These are phyloP conservation scores for Backusella circina DNA, from an alignment of 192 early-diverging fungal species.

Conservation along the genomic window DNA sequence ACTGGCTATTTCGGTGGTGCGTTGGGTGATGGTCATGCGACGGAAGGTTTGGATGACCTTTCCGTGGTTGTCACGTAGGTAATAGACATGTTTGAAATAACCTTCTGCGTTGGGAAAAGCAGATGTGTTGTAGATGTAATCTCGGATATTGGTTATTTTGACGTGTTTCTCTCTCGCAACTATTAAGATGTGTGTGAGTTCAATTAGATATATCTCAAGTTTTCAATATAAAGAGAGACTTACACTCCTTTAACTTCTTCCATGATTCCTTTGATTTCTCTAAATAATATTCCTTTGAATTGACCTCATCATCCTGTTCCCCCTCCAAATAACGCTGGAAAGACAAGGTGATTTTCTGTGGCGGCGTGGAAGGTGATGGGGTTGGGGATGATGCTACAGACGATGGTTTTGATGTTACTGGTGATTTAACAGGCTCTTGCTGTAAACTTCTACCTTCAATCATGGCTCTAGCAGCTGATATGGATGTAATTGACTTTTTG, in stretches of 20 bases:
- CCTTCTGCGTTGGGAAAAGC: conserved; percentile 43
- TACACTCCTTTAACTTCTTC: conserved; percentile 21
- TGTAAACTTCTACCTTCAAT: background rate
- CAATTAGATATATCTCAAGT: no score
- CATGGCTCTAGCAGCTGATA: conserved; percentile 1
- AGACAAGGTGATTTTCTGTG: background rate
- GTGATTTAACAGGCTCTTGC: background rate
- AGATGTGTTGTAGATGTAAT: conserved; percentile 18
- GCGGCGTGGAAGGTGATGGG: background rate
- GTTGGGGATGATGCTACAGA: background rate
- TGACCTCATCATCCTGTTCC: background rate
- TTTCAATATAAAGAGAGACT: background rate
- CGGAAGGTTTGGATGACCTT: conserved; percentile 56
- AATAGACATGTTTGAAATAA: conserved; percentile 53
- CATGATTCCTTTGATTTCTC: conserved; percentile 7
- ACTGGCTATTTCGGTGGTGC: conserved; percentile 50
- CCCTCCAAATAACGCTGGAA: background rate
- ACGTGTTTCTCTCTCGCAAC: conserved; percentile 21
- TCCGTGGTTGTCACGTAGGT: conserved; percentile 29
- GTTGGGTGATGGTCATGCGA: conserved; percentile 48
- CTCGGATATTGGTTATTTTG: conserved; percentile 9
- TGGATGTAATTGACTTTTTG: background rate
- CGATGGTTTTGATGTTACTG: background rate
- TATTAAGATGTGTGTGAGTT: background rate
- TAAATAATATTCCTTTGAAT: background rate